Conservation (phyloP, 345 rosid genomes). For the Brassica rapa region DNA sequence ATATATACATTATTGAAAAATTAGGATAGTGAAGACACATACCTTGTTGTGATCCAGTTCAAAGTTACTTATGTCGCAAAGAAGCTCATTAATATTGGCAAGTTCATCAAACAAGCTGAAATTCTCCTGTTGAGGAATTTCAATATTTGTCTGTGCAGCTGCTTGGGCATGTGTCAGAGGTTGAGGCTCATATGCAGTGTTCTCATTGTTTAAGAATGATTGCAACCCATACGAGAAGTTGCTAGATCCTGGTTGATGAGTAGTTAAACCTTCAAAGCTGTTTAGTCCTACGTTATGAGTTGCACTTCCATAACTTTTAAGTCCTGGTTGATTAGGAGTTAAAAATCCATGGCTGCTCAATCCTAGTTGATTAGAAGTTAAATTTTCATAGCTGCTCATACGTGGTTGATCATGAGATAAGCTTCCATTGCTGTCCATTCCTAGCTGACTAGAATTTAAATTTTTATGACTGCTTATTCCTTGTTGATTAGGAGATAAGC, state of each 20-base stretch:
- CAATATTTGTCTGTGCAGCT: slow-evolving; percentile 22
- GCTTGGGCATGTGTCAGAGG: neutral
- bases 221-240: slow-evolving; percentile 16
- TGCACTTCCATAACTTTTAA: neutral
- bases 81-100: slow-evolving; percentile 9
- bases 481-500: neutral
- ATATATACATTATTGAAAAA: neutral
- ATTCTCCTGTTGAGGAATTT: slow-evolving; percentile 17
- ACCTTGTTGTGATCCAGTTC: slow-evolving; percentile 18
- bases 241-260: slow-evolving; percentile 24
- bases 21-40: neutral
- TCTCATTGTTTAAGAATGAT: slow-evolving; percentile 24
- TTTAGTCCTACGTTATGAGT: neutral
- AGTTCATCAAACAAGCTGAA: slow-evolving; percentile 13
- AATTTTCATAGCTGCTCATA: neutral
- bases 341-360: neutral
- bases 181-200: neutral
- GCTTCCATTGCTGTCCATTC: neutral
- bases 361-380: neutral
- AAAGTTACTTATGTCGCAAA: slow-evolving; percentile 17
- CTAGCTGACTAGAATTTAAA: neutral
- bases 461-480: neutral
- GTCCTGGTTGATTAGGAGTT: neutral
- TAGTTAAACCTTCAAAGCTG: slow-evolving; percentile 3
- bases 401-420: neutral